Percentiles rank a stretch among this genome's conserved stretches.
phyloP scores from a whole-genome alignment of 352 stramenopile species.

The Peronospora destructor region DNA sequence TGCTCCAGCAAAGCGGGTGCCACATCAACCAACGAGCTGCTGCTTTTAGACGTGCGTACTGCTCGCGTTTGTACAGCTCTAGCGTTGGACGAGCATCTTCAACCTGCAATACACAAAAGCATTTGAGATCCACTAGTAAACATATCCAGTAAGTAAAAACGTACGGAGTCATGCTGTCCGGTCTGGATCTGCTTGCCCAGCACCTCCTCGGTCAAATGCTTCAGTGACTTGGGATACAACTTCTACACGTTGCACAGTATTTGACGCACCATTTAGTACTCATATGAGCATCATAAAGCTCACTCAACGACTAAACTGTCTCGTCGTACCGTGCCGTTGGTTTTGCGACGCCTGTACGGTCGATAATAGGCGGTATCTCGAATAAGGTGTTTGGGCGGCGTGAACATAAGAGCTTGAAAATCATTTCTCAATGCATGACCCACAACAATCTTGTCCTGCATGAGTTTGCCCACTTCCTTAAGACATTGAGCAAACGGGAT shows the following conservation, averaged over 20 bases:
- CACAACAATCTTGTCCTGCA: slow-evolving; percentile 79
- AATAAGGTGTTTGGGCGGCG: slow-evolving; percentile 67
- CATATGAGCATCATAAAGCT: not conserved
- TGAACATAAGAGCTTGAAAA: slow-evolving; percentile 85
- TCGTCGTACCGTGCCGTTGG: slow-evolving; percentile 65
- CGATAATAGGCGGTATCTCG: slow-evolving; percentile 80
- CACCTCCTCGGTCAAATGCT: slow-evolving; percentile 65
- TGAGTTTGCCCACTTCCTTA: slow-evolving; percentile 74
- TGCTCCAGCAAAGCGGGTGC: slow-evolving; percentile 39
- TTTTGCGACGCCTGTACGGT: slow-evolving; percentile 81
- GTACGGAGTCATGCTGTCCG: slow-evolving; percentile 84
- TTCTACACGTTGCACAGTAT: slow-evolving; percentile 38
- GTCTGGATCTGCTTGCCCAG: slow-evolving; percentile 61
- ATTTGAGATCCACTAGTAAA: not conserved
- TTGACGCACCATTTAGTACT: not conserved
- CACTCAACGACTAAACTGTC: not conserved
- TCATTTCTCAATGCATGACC: slow-evolving; percentile 82
- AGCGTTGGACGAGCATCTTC: slow-evolving; percentile 73
- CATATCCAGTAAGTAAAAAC: slow-evolving; percentile 1
- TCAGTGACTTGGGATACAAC: slow-evolving; percentile 79
- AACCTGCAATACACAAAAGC: slow-evolving; percentile 29
- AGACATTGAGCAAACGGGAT: slow-evolving; percentile 77
- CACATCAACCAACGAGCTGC: slow-evolving; percentile 41
- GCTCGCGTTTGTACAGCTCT: slow-evolving; percentile 76
- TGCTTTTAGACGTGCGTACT: slow-evolving; percentile 62